Evolutionary conservation across 1,139 yeast species (phyloP).

Genomic region (Magnusiomyces fungicola): DNA sequence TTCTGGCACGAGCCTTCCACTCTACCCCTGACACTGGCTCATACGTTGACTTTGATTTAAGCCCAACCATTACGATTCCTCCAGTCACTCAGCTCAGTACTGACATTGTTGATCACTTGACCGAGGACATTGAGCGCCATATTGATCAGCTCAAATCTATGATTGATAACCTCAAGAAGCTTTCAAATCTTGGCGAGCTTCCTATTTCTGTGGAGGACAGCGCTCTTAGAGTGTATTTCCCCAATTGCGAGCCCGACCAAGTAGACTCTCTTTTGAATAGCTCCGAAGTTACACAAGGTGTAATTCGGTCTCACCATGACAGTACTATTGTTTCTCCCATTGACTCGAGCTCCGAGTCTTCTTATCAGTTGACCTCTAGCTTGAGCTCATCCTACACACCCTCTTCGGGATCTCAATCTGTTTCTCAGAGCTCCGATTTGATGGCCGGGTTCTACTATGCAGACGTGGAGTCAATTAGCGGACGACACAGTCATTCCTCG

Average conservation of each 20-base stretch:
- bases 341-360: slow-evolving; percentile 3
- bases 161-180: slow-evolving; percentile 26
- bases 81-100: slow-evolving; percentile 25
- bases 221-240: slow-evolving; percentile 32
- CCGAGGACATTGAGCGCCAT: slow-evolving; percentile 24
- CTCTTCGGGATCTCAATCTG: neutral
- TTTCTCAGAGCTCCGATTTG: neutral
- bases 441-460: slow-evolving; percentile 1
- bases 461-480: slow-evolving; percentile 4
- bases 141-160: slow-evolving; percentile 23
- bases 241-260: slow-evolving; percentile 31
- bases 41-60: slow-evolving; percentile 32
- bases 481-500: slow-evolving; percentile 3
- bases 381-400: neutral
- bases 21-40: slow-evolving; percentile 16
- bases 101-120: slow-evolving; percentile 19
- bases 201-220: slow-evolving; percentile 31
- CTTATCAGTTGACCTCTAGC: neutral
- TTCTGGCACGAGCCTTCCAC: slow-evolving; percentile 11
- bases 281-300: slow-evolving; percentile 30
- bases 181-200: slow-evolving; percentile 33
- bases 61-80: slow-evolving; percentile 28
- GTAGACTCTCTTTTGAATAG: slow-evolving; percentile 29
- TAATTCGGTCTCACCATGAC: slow-evolving; percentile 16
- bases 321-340: slow-evolving; percentile 9